Evolutionary conservation across 805 yeast genomes (phyloP).

Genomic region (Yamadazyma takamatsuzukensis): DNA sequence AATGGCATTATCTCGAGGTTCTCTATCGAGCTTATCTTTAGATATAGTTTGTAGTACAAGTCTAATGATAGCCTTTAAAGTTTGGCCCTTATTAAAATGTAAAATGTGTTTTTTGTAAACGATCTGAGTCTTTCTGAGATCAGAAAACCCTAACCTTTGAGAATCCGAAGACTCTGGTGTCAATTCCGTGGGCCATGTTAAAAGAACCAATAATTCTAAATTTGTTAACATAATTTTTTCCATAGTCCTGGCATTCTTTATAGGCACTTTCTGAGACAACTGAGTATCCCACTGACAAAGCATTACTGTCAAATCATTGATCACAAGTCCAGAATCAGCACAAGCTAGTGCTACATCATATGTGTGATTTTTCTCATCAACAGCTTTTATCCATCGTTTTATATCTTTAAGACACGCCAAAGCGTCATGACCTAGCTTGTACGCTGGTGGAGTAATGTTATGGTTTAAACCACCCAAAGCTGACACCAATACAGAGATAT

Average conservation of each 20-base stretch:
- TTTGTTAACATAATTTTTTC: conserved; percentile 69
- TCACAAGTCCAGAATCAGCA: conserved; percentile 71
- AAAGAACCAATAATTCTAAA: conserved; percentile 73
- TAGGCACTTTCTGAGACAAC: conserved; percentile 25
- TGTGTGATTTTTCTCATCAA: conserved; percentile 67
- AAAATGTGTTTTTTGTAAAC: conserved; percentile 68
- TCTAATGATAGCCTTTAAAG: conserved; percentile 66
- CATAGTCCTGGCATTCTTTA: conserved; percentile 26
- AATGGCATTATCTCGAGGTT: conserved; percentile 67
- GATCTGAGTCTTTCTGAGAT: conserved; percentile 63
- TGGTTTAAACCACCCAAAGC: conserved; percentile 91
- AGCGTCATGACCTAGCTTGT: conserved; percentile 85
- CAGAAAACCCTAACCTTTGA: conserved; percentile 55
- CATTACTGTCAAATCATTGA: conserved; percentile 70
- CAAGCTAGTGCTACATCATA: conserved; percentile 88
- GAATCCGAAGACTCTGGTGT: conserved; percentile 52
- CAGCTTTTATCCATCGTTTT: conserved; percentile 80
- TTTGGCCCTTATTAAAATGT: conserved; percentile 52
- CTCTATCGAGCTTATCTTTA: conserved; percentile 51
- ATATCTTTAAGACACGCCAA: conserved; percentile 81
- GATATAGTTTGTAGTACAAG: conserved; percentile 61
- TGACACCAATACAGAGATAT: conserved; percentile 75
- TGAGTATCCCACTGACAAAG: conserved; percentile 67
- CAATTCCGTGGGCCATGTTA: conserved; percentile 84
- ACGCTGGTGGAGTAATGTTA: conserved; percentile 44